A percentile compares a stretch with the other conserved stretches of the same genome.
Evolutionary conservation across 306 rosid species (phyloP).

Genomic region (Canavalia gladiata): DNA sequence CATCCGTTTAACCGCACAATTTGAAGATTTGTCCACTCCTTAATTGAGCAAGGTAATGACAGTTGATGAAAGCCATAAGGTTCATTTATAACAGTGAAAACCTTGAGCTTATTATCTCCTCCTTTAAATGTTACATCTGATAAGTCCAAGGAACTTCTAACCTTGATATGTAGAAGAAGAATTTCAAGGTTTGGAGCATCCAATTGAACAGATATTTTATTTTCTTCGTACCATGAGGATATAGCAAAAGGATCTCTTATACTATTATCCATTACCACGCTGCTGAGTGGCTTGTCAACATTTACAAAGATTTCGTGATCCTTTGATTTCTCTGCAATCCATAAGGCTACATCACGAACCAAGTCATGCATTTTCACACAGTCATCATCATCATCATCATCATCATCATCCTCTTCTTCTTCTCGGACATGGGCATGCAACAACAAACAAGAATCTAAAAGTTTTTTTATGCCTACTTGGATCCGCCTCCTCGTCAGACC

Average conservation of each 20-base stretch:
- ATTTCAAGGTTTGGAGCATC: constrained; percentile 44
- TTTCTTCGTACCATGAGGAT: constrained; percentile 20
- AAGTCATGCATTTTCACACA: constrained; percentile 44
- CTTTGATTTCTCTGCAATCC: constrained; percentile 9
- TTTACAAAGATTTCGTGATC: constrained; percentile 4
- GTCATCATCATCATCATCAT: no score
- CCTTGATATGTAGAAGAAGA: background rate
- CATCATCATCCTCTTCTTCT: background rate
- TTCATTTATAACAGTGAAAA: constrained; percentile 1
- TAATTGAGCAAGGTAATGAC: constrained; percentile 12
- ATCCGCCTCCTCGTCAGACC: no score
- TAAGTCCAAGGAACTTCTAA: background rate
- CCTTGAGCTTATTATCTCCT: background rate
- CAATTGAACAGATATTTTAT: background rate
- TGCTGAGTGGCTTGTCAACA: constrained; percentile 3
- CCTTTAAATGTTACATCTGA: constrained; percentile 20
- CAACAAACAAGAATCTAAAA: no score
- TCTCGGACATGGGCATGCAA: background rate
- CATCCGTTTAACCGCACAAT: background rate
- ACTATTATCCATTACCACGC: background rate
- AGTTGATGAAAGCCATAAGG: no score
- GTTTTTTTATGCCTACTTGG: no score
- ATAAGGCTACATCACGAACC: constrained; percentile 42
- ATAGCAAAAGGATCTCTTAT: constrained; percentile 27
- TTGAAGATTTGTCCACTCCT: constrained; percentile 23